Percentiles rank a stretch among this genome's conserved stretches.
Evolutionary conservation across 2,329 filamentous ascomycete genomes (phyloP).

Genomic region (Botrytis porri): DNA sequence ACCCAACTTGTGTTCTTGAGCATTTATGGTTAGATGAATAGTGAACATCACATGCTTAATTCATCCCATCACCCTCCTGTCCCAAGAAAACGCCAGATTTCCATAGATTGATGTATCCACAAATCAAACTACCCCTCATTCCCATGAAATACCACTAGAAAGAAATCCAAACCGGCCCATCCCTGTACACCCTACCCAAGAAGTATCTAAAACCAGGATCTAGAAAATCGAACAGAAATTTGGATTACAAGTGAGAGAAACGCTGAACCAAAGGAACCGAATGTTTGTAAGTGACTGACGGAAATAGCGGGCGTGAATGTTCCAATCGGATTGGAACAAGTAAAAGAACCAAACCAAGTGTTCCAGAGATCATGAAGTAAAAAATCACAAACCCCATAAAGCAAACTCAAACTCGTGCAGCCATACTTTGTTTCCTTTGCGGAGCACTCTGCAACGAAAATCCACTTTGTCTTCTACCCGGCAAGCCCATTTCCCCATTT

Average conservation of each 20-base stretch:
- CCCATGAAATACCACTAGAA: background rate
- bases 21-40: background rate
- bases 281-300: background rate
- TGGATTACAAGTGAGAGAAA: background rate
- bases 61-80: background rate
- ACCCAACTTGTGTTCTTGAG: background rate
- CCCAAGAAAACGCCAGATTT: background rate
- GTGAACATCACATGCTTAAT: background rate
- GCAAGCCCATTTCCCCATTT: conserved; percentile 3
- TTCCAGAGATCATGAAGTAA: background rate
- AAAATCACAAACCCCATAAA: background rate
- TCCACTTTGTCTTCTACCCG: conserved; percentile 25
- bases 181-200: background rate
- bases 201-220: background rate
- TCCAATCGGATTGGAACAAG: background rate
- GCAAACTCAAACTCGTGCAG: background rate
- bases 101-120: background rate
- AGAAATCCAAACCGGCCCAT: background rate
- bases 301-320: background rate
- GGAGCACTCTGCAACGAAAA: conserved; percentile 30
- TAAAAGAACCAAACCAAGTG: background rate
- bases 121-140: background rate
- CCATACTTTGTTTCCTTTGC: conserved; percentile 10
- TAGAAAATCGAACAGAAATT: background rate
- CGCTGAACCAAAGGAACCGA: background rate